Conservation (phyloP, 1,284 basidiomycete genomes). For the Violaceomyces palustris region DNA sequence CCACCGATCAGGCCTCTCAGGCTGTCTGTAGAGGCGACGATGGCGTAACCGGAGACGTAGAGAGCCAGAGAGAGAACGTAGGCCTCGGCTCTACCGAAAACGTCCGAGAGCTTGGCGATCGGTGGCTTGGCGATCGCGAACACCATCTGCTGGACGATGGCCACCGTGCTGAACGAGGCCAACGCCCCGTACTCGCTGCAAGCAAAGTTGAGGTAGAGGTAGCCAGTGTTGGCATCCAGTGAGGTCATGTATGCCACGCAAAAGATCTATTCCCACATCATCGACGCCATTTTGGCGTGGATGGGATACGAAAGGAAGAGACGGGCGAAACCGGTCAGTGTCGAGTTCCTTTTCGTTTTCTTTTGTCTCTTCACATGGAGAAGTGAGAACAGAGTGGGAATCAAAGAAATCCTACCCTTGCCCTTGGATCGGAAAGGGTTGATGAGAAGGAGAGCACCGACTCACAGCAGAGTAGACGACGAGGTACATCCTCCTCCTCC, state of each 20-base stretch:
- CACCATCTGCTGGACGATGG: conserved; percentile 52
- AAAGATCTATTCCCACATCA: no score
- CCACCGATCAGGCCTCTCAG: conserved; percentile 61
- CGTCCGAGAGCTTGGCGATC: conserved; percentile 72
- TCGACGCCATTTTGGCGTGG: neutral
- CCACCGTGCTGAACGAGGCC: conserved; percentile 54
- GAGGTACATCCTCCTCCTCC: conserved; percentile 21
- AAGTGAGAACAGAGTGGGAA: no score
- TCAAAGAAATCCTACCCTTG: no score
- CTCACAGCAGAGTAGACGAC: conserved; percentile 35
- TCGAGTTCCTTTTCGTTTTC: no score
- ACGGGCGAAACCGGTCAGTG: no score
- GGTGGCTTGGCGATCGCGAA: conserved; percentile 70
- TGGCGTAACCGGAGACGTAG: conserved; percentile 60
- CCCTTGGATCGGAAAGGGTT: no score
- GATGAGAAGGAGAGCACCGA: no score
- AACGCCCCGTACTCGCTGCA: conserved; percentile 50
- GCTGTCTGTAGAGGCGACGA: conserved; percentile 64
- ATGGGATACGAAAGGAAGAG: neutral
- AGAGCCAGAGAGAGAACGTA: conserved; percentile 60
- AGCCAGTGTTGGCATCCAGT: conserved; percentile 59
- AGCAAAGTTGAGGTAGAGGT: conserved; percentile 54
- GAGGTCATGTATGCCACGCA: conserved; percentile 63
- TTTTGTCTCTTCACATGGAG: no score
- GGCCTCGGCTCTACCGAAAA: conserved; percentile 59